Evolutionary conservation across 1,284 basidiomycete genomes (phyloP).

Genomic region (Neonothopanus nambi): DNA sequence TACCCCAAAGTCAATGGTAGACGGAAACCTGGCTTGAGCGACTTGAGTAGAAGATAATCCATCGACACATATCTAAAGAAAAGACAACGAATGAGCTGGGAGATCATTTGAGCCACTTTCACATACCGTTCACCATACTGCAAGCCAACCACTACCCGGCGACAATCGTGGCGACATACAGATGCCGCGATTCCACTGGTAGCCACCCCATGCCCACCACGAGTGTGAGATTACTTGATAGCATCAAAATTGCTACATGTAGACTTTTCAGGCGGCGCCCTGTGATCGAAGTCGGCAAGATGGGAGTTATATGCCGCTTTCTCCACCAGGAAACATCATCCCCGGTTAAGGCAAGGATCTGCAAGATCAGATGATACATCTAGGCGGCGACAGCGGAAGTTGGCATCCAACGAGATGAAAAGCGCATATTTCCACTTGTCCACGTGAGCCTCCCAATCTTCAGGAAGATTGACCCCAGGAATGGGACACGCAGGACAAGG

Average conservation of each 20-base stretch:
- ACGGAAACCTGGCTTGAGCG: too few species aligned
- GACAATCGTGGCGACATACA: too few species aligned
- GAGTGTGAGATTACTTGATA: not conserved
- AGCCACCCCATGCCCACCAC: too few species aligned
- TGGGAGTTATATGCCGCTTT: not conserved
- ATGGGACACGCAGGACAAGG: constrained; percentile 25
- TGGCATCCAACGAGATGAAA: constrained; percentile 15
- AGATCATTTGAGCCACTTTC: too few species aligned
- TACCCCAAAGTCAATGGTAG: too few species aligned
- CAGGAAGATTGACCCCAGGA: constrained; percentile 22
- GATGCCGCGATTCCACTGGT: too few species aligned
- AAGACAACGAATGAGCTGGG: too few species aligned
- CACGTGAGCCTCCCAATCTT: constrained; percentile 7
- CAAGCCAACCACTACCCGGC: too few species aligned
- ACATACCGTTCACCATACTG: too few species aligned
- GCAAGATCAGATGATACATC: constrained; percentile 11
- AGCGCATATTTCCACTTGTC: constrained; percentile 16
- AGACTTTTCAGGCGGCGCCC: constrained; percentile 6
- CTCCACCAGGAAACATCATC: constrained; percentile 17
- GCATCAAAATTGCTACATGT: constrained; percentile 11
- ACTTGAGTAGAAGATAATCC: too few species aligned
- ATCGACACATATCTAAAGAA: too few species aligned
- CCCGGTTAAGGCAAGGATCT: constrained; percentile 17
- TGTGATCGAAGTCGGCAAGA: constrained; percentile 5
- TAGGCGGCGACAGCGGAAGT: constrained; percentile 13